Evolutionary conservation across 2,329 filamentous ascomycete genomes (phyloP).

Genomic region (Aspergillus quadricinctus): DNA sequence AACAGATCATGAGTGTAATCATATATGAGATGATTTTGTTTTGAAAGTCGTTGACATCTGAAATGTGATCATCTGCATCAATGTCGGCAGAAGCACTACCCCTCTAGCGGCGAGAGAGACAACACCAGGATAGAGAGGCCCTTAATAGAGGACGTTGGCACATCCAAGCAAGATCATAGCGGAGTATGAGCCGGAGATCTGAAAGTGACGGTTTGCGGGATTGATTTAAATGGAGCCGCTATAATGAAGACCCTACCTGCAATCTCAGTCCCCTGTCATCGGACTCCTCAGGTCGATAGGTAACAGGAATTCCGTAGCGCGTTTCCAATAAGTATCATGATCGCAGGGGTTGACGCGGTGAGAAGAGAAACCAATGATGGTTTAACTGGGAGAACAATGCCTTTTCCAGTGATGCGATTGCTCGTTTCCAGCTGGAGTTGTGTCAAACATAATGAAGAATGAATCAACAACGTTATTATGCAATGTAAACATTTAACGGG

Average conservation of each 20-base stretch:
- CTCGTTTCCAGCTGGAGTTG: not conserved
- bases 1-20: constrained; percentile 20
- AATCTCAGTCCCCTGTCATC: not conserved
- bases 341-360: not conserved
- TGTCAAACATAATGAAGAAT: too few species aligned
- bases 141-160: not conserved
- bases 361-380: not conserved
- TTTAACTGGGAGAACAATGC: not conserved
- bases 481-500: not conserved
- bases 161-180: not conserved
- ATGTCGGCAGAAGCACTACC: too few species aligned
- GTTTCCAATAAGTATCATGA: not conserved
- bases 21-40: constrained; percentile 18
- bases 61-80: not conserved
- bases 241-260: not conserved
- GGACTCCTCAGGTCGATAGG: not conserved
- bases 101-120: not conserved
- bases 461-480: not conserved
- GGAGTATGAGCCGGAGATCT: not conserved
- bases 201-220: not conserved
- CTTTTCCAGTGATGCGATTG: not conserved
- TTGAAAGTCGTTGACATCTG: constrained; percentile 13
- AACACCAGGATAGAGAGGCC: not conserved
- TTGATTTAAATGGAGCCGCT: not conserved
- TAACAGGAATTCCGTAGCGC: not conserved